A percentile compares a stretch with the other conserved stretches of the same genome.
Conservation (phyloP, 352 stramenopile species). For the Globisporangium splendens region DNA sequence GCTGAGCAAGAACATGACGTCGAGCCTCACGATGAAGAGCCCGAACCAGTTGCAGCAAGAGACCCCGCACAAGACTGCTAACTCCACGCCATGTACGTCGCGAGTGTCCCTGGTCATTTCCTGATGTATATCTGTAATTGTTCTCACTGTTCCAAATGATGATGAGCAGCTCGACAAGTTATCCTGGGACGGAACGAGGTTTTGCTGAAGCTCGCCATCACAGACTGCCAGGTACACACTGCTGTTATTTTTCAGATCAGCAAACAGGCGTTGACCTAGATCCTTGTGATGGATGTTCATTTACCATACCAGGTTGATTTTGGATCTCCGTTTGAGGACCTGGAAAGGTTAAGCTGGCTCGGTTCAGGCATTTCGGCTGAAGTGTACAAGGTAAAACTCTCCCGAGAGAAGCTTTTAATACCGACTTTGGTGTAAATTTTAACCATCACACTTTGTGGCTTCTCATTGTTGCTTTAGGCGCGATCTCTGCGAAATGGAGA, state of each 20-base stretch:
- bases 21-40: conserved; percentile 38
- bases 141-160: neutral
- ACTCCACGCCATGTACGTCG: conserved; percentile 11
- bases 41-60: conserved; percentile 11
- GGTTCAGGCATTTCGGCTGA: conserved; percentile 68
- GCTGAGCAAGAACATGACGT: conserved; percentile 32
- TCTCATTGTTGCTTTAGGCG: conserved; percentile 26
- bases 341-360: conserved; percentile 59
- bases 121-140: neutral
- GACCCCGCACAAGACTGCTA: conserved; percentile 10
- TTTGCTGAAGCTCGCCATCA: conserved; percentile 23
- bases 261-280: neutral
- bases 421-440: neutral
- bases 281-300: neutral
- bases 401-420: no score
- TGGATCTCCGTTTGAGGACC: conserved; percentile 35
- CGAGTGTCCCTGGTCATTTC: neutral
- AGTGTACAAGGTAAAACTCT: conserved; percentile 49
- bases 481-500: conserved; percentile 28
- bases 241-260: neutral
- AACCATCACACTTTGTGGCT: no score
- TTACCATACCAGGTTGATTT: conserved; percentile 9
- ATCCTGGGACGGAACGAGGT: conserved; percentile 22
- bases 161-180: conserved; percentile 11
- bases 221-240: conserved; percentile 17